Base-by-base conservation (phyloP, 331 rosid species). In the Prunus yedoensis region DNA sequence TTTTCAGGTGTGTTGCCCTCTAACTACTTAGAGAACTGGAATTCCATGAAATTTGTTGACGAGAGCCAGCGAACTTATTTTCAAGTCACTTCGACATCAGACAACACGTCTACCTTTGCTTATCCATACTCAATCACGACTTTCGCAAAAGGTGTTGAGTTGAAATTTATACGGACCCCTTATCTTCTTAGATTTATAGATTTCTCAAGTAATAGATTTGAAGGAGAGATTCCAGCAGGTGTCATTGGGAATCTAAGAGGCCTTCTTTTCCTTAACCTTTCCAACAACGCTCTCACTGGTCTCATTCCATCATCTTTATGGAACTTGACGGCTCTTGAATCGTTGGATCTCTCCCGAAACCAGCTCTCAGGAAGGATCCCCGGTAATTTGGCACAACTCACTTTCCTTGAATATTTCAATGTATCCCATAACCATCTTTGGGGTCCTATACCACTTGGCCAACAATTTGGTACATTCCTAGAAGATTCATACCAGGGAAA, bases 201-300 rank as follows among this genome's bases (percentile, higher is more conserved):
- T 52, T 3, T 81, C 1, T 76, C 71, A 3, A 63, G 61, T 46
- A 81, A 81, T 14, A 76, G 14, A 21, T 81, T 77, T 61, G 35
- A 17, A 0, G 78, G 81, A 14, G 75, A 66, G 8, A 72, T 66
- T 52, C 72, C 78, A 10, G 5, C 20, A 60, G 38, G 46, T 0
- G 0, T 18, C 11, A 66, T 71, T 53, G 74, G 74, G 28, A 70
- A 60, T 25, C 66, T 74, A 15, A 68, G 8, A 59, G 72, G 61
- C 14, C 71, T 53, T 28, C 16, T 2, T 11, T 62, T 35, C 23
- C 68, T 80, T 4, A 30, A 75, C 17, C 25, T 80, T 14, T 75
- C 84, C 5, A 74, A 67, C 64, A 74, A 80, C n/a, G 2, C 1
- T 50, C 76, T 68, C 35, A 59, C 23, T 0, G 69, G 77, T 51